Conservation (phyloP, 768 basidiomycete genomes). For the Naganishia antarctica region DNA sequence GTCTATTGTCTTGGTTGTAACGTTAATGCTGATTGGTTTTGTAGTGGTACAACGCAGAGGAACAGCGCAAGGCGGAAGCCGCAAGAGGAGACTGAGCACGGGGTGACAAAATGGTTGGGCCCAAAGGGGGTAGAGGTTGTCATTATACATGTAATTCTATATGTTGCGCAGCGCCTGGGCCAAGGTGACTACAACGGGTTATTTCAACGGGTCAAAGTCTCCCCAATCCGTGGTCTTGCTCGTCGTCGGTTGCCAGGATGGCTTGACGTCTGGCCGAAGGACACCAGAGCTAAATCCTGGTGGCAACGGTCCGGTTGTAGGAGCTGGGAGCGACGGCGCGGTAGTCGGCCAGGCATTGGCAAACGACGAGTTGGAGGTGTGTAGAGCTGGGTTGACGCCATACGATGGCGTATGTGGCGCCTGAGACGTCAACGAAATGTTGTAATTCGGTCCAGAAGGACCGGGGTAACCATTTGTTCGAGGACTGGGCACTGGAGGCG, state of each 20-base stretch:
- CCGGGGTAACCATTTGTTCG: not conserved
- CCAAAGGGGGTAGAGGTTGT: too few species aligned
- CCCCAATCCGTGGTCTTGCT: slow-evolving; percentile 39
- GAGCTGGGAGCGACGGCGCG: not conserved
- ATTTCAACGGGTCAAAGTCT: slow-evolving; percentile 48
- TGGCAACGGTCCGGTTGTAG: slow-evolving; percentile 2
- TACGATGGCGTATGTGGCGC: slow-evolving; percentile 7
- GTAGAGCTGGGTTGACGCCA: not conserved
- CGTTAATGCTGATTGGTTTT: too few species aligned
- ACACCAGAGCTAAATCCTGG: slow-evolving; percentile 41
- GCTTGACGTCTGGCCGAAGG: slow-evolving; percentile 38
- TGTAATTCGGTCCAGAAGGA: slow-evolving; percentile 40
- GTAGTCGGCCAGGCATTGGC: too few species aligned
- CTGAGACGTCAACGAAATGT: slow-evolving; percentile 40
- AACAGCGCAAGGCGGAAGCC: slow-evolving; percentile 6
- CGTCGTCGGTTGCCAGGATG: slow-evolving; percentile 35
- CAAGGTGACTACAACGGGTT: slow-evolving; percentile 10
- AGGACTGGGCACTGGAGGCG: slow-evolving; percentile 29
- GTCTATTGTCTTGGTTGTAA: too few species aligned
- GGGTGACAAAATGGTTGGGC: too few species aligned
- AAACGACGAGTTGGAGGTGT: too few species aligned
- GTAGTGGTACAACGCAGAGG: slow-evolving; percentile 19
- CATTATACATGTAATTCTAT: too few species aligned
- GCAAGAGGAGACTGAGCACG: slow-evolving; percentile 5
- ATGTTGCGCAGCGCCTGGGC: too few species aligned